A percentile compares a stretch with the other conserved stretches of the same genome.
phyloP scores from a whole-genome alignment of 129 eudicot species.

The Pittosporum tobira region DNA sequence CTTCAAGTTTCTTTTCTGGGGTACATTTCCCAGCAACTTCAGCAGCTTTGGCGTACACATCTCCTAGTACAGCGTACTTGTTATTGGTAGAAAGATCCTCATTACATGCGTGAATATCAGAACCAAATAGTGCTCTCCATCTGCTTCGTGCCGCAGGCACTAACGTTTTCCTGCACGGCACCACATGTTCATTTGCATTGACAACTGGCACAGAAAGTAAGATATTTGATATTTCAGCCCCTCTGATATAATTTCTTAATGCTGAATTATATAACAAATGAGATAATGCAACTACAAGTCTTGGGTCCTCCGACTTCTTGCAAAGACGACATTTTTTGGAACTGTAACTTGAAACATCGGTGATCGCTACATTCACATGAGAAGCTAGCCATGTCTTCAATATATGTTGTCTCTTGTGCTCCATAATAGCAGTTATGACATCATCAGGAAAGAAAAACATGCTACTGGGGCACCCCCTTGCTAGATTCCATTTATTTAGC shows the following conservation, averaged over 20 bases:
- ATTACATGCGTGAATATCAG: neutral
- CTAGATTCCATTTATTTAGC: conserved; percentile 4
- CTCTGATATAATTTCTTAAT: neutral
- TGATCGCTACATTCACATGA: neutral
- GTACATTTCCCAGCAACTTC: neutral
- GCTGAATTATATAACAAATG: neutral
- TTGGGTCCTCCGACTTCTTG: neutral
- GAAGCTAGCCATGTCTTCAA: neutral
- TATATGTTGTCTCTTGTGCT: neutral
- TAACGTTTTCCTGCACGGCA: neutral
- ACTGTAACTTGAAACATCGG: neutral
- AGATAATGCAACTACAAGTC: neutral
- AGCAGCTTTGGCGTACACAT: neutral
- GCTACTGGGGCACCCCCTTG: neutral
- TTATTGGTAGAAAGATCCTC: neutral
- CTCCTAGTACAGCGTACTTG: neutral
- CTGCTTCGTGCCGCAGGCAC: neutral
- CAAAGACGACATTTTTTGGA: neutral
- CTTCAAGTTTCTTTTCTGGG: neutral
- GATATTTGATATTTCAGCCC: neutral
- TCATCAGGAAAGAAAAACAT: neutral
- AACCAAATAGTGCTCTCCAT: neutral
- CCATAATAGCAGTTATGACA: neutral
- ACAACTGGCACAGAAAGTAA: neutral
- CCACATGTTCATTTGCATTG: neutral